Percentiles rank a stretch among this genome's conserved stretches.
These are phyloP conservation scores for Pythium plurisporium DNA, from an alignment of 352 stramenopile genomes.

Conservation along the genomic window DNA sequence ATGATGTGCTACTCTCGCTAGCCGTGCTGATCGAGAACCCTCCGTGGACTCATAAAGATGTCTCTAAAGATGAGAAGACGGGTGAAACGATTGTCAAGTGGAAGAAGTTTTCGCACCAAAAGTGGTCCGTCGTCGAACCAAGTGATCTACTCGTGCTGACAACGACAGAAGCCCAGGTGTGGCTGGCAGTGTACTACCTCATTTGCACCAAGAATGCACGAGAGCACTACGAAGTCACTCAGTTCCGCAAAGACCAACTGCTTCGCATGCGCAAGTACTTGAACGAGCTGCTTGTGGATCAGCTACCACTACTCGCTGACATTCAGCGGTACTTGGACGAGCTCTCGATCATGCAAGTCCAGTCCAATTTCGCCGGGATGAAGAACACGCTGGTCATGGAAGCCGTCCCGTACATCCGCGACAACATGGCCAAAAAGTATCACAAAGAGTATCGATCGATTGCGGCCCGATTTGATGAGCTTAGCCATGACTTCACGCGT, in stretches of 20 bases:
- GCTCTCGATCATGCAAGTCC: conserved; percentile 88
- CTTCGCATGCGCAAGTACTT: conserved; percentile 94
- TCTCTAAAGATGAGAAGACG: conserved; percentile 21
- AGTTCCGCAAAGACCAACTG: conserved; percentile 92
- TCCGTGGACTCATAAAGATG: conserved; percentile 90
- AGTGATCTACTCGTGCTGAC: conserved; percentile 91
- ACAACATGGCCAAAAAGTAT: conserved; percentile 46
- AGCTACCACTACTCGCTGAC: conserved; percentile 92
- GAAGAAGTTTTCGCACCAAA: conserved; percentile 92
- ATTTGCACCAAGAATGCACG: conserved; percentile 89
- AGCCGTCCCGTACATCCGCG: conserved; percentile 61
- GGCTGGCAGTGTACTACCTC: conserved; percentile 94
- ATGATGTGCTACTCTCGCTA: conserved; percentile 92
- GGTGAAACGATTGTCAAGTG: conserved; percentile 45
- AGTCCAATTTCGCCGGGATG: conserved; percentile 9
- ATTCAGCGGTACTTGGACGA: conserved; percentile 95
- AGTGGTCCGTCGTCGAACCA: conserved; percentile 85
- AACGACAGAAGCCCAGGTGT: conserved; percentile 92
- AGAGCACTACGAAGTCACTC: conserved; percentile 93
- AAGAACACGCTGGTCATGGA: conserved; percentile 75
- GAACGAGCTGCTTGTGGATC: conserved; percentile 92
- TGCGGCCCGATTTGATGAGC: conserved; percentile 41
- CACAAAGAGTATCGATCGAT: conserved; percentile 33
- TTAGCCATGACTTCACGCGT: conserved; percentile 39
- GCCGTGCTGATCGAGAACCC: conserved; percentile 94